A percentile compares a stretch with the other conserved stretches of the same genome.
phyloP scores from a whole-genome alignment of 2,329 filamentous ascomycete species.

The Fusarium sp. region DNA sequence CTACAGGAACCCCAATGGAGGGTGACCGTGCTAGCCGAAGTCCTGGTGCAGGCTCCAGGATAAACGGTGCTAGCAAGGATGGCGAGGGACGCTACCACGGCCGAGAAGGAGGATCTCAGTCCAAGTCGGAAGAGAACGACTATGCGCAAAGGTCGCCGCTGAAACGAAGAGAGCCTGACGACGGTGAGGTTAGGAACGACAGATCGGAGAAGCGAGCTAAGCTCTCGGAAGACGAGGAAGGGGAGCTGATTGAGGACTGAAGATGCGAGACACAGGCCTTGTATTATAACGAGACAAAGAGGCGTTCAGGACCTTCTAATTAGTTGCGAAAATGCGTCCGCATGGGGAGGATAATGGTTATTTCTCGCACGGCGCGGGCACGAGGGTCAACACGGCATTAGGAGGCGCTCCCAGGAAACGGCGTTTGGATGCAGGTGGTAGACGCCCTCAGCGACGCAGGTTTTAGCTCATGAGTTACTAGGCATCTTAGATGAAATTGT shows the following conservation, averaged over 20 bases:
- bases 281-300: constrained; percentile 39
- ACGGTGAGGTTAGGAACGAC: constrained; percentile 52
- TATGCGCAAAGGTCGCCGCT: constrained; percentile 55
- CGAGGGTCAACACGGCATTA: constrained; percentile 34
- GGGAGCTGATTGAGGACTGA: constrained; percentile 61
- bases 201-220: constrained; percentile 62
- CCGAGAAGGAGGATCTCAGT: constrained; percentile 53
- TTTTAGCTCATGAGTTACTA: constrained; percentile 34
- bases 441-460: constrained; percentile 34
- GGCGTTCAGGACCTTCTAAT: constrained; percentile 42
- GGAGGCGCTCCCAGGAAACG: constrained; percentile 41
- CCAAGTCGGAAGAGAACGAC: constrained; percentile 52
- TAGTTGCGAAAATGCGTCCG: constrained; percentile 24
- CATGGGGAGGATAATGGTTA: constrained; percentile 29
- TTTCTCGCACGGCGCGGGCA: constrained; percentile 39
- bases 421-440: constrained; percentile 48
- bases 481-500: constrained; percentile 31
- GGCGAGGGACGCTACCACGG: constrained; percentile 51
- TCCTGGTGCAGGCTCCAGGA: constrained; percentile 61
- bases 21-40: constrained; percentile 66
- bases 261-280: constrained; percentile 19
- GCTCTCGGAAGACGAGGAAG: constrained; percentile 66
- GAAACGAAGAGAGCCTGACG: constrained; percentile 62
- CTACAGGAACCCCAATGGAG: constrained; percentile 65
- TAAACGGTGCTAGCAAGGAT: constrained; percentile 59